Evolutionary conservation across 1,139 yeast genomes (phyloP), one percentile per base, ranked within the genome.

Genomic region (Candida albicans): DNA sequence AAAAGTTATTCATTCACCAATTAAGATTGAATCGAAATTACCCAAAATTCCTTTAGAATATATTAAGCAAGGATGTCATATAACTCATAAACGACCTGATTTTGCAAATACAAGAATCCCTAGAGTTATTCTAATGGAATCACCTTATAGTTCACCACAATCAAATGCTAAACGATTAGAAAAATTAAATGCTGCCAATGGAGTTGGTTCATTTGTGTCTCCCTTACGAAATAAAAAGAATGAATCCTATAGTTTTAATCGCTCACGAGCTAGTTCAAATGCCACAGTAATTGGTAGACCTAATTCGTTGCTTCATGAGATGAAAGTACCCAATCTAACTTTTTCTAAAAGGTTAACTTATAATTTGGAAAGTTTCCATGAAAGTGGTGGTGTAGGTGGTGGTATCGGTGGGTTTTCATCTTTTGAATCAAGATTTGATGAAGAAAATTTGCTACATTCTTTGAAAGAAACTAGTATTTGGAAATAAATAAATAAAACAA

Each of bases 371-470:
- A 34, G 39, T 5, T 24, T 37, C 13, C 39, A 30, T 11, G 34
- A 37, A 37, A 34, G 11, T 30, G 34, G 34, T 29, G 51, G 22
- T 18, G 3, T 3, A 4, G 39, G 14, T 37, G 39, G 39, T 29
- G 51, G n/a, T n/a, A n/a, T n/a, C n/a, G n/a, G 71, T 40, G 73
- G 72, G 1, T 44, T 53, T 6, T 64, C 70, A 2, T 59, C 73
- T 1, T 58, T 67, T 26, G 74, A 72, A 4, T 65, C 70, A 2
- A 48, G 73, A 27, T 68, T 55, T 46, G 73, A 68, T 41, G 70
- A 66, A 31, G 56, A 59, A 41, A 66, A 67, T 49, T 52, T 68
- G 45, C 46, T 66, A 11, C 70, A 61, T 46, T 62, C 70, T 8
- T 42, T 64, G 15, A 52, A 51, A 41, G 54, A 52, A 35, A 41